phyloP scores from a whole-genome alignment of 2,329 filamentous ascomycete species.

The Cryphonectria naterciae region DNA sequence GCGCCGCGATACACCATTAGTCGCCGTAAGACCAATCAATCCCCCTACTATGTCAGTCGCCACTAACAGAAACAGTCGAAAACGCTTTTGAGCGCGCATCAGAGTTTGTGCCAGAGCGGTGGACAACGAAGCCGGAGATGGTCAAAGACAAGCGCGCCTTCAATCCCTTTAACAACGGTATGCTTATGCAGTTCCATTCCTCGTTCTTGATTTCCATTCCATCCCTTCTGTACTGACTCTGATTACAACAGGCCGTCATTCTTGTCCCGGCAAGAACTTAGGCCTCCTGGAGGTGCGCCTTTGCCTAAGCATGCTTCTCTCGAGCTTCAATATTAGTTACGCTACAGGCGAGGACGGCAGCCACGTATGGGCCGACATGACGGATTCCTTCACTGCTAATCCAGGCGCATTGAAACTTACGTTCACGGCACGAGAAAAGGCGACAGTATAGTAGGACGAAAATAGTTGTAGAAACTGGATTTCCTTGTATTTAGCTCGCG shows the following conservation, averaged over 20 bases:
- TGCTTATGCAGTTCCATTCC: too few species aligned
- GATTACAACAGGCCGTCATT: not conserved
- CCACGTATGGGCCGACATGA: not conserved
- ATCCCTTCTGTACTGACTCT: not conserved
- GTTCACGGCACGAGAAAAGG: not conserved
- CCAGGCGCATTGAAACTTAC: not conserved
- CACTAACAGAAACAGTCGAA: conserved; percentile 2
- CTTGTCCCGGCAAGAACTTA: not conserved
- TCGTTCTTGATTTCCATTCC: not conserved
- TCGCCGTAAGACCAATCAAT: not conserved
- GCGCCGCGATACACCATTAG: not conserved
- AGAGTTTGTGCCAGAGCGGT: not conserved
- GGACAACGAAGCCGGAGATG: not conserved
- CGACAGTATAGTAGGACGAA: not conserved
- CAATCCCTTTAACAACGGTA: not conserved
- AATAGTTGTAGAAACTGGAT: not conserved
- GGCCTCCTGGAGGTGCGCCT: not conserved
- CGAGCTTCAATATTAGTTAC: not conserved
- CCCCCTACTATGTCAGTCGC: not conserved
- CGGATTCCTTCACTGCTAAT: not conserved
- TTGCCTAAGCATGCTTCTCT: not conserved
- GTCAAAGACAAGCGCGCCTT: conserved; percentile 1
- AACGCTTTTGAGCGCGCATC: not conserved
- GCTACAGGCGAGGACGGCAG: not conserved
- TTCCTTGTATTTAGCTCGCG: too few species aligned